Base-by-base conservation (phyloP, 176 grass and related monocot species). In the Eragrostis nindensis region DNA sequence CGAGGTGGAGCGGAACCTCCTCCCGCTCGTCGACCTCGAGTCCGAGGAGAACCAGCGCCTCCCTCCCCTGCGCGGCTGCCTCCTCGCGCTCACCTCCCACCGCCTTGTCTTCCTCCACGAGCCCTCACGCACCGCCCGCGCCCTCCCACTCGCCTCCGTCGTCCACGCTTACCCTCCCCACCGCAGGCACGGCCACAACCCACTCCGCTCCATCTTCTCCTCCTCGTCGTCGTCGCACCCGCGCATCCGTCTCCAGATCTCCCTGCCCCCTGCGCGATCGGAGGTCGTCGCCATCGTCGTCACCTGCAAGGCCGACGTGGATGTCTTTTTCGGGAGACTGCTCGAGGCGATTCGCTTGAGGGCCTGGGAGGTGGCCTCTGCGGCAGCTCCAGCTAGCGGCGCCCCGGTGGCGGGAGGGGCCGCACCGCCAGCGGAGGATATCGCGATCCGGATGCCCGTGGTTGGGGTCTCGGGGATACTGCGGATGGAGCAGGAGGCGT, bases 401-500 rank as follows among this genome's bases (percentile, higher is more conserved):
- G 24, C 57, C 52, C 46, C 75, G 44, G 84, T 43, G 81, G 7
- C 68, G 11, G 86, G 79, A 55, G 83, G 38, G 50, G 41, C 43
- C 1, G 85, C 17, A 36, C 68, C 88, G 26, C 49, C 44, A 18
- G 49, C 40, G 15, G 80, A 91, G 76, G 87, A 90, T 75, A 26
- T 84, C 27, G 84, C 82, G 57, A 88, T 90, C 80, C 82, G 54
- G 77, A 96, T 88, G 85, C 93, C 90, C 18, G 97, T 99, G 68
- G 93, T 96, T 14, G 97, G 97, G 19, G 86, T 99, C 12, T 91
- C 93, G 0, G 97, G 93, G 39, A 99, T 99, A 79, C 80, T 99
- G 70, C 92, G 93, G 82, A 99, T 91, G 82, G 97, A 99, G 80
- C 97, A 99, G 74, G 93, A 99, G 62, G 64, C 86, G 27, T 99